Evolutionary conservation across 345 rosid species (phyloP), one percentile per base, ranked within the genome.

Genomic region (Syzygium grande): DNA sequence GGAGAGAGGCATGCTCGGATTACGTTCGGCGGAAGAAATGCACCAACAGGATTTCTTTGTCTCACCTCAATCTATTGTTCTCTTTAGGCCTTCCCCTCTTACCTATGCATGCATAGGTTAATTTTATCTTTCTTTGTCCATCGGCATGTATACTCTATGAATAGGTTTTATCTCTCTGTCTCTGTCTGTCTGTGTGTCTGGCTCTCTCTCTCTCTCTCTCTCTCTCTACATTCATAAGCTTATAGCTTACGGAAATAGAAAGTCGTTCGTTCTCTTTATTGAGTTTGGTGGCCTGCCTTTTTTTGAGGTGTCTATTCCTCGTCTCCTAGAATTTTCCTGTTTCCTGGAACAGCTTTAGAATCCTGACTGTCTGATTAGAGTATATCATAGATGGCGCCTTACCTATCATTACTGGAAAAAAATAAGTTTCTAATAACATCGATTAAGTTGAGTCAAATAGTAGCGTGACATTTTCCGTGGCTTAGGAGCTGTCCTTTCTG

Each of bases 1-100:
- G 88, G 97, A 95, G 89, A 88, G 97, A 15, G 97, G 97, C 88
- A 94, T 95, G 96, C 95, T 95, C 15, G 97, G 97, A 68, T 85
- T 92, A 65, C 91, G 91, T 85, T 92, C 97, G 9, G 96, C 92
- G 63, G 96, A 95, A 86, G 96, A 95, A 91, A 95, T 95, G 97
- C 94, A 95, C 52, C 95, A 93, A 88, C 97, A 95, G 97, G 97
- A n/a, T n/a, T 94, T 78, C 10, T 52, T 68, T 46, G 4, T n/a
- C 29, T 88, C 17, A 15, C 9, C 25, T 68, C 34, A 34, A 68
- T 68, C 46, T 68, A 17, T 34, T 16, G 79, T 68, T 68, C 79
- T 27, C 65, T 68, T 7, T 46, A 68, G 41, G 53, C 56, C 85
- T 51, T n/a, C 56, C 38, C 54, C 34, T 53, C 56, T 84, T 49